phyloP scores from a whole-genome alignment of 768 basidiomycete species.

The Fibroporia radiculosa region DNA sequence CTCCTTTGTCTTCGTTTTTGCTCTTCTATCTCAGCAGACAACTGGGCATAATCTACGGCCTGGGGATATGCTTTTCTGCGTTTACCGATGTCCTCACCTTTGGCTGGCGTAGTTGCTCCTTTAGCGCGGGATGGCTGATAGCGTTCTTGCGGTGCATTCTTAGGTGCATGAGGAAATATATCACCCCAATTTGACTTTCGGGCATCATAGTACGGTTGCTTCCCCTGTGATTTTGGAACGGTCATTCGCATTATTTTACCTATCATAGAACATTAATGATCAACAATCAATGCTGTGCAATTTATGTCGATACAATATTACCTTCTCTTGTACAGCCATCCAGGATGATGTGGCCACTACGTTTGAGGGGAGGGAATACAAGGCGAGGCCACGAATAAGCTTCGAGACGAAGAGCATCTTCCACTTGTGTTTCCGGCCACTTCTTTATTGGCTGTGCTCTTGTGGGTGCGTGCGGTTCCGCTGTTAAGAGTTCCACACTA shows the following conservation, averaged over 20 bases:
- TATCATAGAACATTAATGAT: constrained; percentile 25
- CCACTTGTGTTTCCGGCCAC: neutral
- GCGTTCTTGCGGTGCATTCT: constrained; percentile 66
- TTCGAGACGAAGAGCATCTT: constrained; percentile 49
- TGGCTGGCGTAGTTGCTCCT: constrained; percentile 21
- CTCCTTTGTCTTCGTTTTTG: constrained; percentile 24
- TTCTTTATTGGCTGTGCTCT: neutral
- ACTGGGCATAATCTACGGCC: constrained; percentile 28
- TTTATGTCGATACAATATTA: constrained; percentile 21
- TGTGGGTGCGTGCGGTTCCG: neutral
- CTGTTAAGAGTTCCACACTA: neutral
- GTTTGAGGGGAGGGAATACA: constrained; percentile 87
- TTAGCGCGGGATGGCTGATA: constrained; percentile 32
- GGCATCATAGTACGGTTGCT: constrained; percentile 90
- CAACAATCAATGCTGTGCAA: constrained; percentile 1
- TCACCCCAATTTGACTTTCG: constrained; percentile 94
- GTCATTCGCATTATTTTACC: constrained; percentile 90
- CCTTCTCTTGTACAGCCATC: constrained; percentile 85
- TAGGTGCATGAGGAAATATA: constrained; percentile 84
- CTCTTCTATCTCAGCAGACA: constrained; percentile 34
- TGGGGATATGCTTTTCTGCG: constrained; percentile 21
- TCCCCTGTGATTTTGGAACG: constrained; percentile 91
- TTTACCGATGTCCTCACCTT: constrained; percentile 53
- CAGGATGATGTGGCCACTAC: constrained; percentile 84
- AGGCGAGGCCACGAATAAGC: constrained; percentile 88